Evolutionary conservation across 257 asterid species (phyloP).

Genomic region (Solanum ossicruentum): DNA sequence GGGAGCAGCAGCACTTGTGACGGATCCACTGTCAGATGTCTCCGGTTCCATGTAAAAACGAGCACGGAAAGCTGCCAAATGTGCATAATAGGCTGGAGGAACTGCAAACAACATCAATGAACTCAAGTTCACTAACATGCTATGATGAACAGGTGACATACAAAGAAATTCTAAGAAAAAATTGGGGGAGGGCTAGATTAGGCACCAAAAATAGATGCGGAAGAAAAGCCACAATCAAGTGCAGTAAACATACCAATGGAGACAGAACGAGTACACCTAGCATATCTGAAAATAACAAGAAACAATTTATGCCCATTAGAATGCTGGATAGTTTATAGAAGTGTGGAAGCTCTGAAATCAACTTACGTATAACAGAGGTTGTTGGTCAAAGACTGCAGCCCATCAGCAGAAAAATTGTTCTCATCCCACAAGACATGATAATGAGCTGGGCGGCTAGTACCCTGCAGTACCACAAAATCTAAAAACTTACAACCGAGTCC

Average conservation of each 20-base stretch:
- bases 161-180: not conserved
- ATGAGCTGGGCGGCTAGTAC: conserved; percentile 89
- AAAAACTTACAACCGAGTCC: not conserved
- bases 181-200: not conserved
- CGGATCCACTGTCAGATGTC: conserved; percentile 70
- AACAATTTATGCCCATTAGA: not conserved
- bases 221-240: not conserved
- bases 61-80: conserved; percentile 96
- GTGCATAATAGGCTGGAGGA: conserved; percentile 98
- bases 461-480: conserved; percentile 19
- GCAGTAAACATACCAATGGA: conserved; percentile 61
- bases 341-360: not conserved
- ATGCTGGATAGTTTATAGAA: not conserved
- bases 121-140: not conserved
- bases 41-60: conserved; percentile 95
- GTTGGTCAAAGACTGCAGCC: conserved; percentile 64
- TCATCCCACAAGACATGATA: conserved; percentile 97
- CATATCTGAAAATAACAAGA: conserved; percentile 38
- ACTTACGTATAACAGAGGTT: conserved; percentile 92
- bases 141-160: not conserved
- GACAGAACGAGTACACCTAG: conserved; percentile 90
- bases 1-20: conserved; percentile 42
- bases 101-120: conserved; percentile 24
- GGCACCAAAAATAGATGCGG: not conserved
- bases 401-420: conserved; percentile 80